These are phyloP conservation scores for Athelia sp. DNA, from an alignment of 1,284 basidiomycete species.

Conservation along the genomic window DNA sequence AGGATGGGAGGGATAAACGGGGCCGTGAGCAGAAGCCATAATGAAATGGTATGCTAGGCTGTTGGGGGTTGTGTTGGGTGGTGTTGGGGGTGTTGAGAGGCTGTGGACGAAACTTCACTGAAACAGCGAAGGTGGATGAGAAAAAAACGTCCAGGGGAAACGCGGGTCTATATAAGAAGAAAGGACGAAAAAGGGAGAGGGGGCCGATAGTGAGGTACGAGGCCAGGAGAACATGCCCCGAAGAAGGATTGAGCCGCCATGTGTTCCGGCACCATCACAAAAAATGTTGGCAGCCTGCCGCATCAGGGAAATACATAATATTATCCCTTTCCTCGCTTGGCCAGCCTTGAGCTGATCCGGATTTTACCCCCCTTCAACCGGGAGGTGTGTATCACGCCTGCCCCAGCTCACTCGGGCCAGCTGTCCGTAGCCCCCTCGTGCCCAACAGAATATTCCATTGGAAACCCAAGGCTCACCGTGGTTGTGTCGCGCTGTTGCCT, in stretches of 20 bases:
- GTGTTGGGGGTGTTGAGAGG: not conserved
- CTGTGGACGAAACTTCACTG: not conserved
- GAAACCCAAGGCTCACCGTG: not conserved
- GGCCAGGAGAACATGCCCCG: not conserved
- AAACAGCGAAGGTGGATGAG: not conserved
- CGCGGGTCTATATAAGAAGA: constrained; percentile 1
- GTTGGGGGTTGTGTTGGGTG: not conserved
- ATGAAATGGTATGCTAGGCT: too few species aligned
- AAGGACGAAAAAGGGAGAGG: not conserved
- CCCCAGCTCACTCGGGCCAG: not conserved
- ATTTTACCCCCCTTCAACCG: not conserved
- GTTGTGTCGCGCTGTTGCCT: not conserved
- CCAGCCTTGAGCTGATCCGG: constrained; percentile 1
- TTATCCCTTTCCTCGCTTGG: not conserved
- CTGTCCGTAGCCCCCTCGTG: not conserved
- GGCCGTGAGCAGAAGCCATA: not conserved
- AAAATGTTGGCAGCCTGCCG: not conserved
- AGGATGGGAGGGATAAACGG: not conserved
- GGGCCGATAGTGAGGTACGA: not conserved
- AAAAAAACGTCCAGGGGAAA: not conserved
- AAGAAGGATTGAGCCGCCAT: not conserved
- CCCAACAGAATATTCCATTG: not conserved
- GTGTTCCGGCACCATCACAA: not conserved
- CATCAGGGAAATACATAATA: constrained; percentile 1
- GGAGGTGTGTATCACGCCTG: not conserved